These are phyloP conservation scores for Vigna radiata DNA, from an alignment of 306 rosid genomes.

Conservation along the genomic window DNA sequence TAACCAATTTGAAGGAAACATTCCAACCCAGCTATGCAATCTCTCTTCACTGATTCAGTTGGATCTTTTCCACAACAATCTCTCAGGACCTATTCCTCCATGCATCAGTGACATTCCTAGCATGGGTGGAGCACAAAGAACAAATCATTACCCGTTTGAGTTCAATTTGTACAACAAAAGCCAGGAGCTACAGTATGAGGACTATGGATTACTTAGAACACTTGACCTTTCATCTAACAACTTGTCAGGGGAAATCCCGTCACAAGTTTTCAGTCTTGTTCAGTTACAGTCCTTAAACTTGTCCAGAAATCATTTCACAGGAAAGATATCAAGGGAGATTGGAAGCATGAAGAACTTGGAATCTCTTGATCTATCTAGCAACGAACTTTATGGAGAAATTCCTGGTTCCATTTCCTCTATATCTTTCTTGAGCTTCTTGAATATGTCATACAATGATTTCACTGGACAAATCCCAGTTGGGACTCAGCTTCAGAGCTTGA, in stretches of 20 bases:
- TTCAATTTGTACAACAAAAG: constrained; percentile 32
- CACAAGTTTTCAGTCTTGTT: constrained; percentile 21
- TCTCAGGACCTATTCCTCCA: constrained; percentile 41
- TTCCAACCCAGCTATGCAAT: constrained; percentile 34
- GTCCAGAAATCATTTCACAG: constrained; percentile 45
- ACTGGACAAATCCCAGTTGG: constrained; percentile 47
- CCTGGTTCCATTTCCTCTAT: constrained; percentile 14
- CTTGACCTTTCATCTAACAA: constrained; percentile 37
- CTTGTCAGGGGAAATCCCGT: constrained; percentile 40
- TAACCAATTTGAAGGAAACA: constrained; percentile 37
- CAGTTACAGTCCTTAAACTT: constrained; percentile 34
- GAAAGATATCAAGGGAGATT: constrained; percentile 31
- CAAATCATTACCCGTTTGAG: constrained; percentile 20
- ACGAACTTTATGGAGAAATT: constrained; percentile 30
- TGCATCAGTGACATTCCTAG: constrained; percentile 31
- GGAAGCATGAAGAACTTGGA: constrained; percentile 39
- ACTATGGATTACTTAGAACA: constrained; percentile 31
- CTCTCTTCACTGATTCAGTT: constrained; percentile 37
- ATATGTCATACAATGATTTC: constrained; percentile 50
- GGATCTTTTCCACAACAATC: constrained; percentile 38
- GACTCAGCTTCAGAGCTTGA: constrained; percentile 43
- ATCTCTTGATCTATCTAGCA: constrained; percentile 39
- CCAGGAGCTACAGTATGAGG: not conserved
- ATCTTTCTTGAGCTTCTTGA: constrained; percentile 40
- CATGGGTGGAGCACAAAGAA: constrained; percentile 22